Evolutionary conservation across 2,329 filamentous ascomycete species (phyloP), one percentile per base, ranked within the genome.

Genomic region (Rosellinia necatrix): DNA sequence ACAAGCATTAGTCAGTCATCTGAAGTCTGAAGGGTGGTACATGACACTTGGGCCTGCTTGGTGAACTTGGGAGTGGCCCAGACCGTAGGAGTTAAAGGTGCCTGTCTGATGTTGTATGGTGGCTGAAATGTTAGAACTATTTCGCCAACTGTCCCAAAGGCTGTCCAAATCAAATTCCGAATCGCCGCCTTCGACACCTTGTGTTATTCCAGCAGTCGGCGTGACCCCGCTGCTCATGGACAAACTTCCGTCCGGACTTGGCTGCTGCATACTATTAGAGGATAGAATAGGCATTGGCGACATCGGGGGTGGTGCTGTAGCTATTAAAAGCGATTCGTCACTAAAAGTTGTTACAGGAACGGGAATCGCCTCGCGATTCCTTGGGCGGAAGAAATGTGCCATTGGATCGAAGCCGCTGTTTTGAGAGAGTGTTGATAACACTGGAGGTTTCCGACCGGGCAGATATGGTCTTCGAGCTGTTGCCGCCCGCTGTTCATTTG

Each of bases 401-500:
- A 72, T 64, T 2, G 68, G 64, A 21, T 72, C 67, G 29, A 67
- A 58, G 21, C 59, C 38, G 27, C 61, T 59, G 37, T 64, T 61
- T 38, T 63, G 65, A 3, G 66, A 66, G 24, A 67, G 53, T 13
- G 68, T 70, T 7, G 63, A 62, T 25, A 74, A 62, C 32, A 54
- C 59, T 10, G 69, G 63, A 34, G 61, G 53, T 47, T 67, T 65
- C 37, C 68, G 62, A 34, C 66, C 61, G 9, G 68, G 64, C 24
- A 71, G 24, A 35, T 59, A 43, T 49, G 67, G 54, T 24, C 61
- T 58, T 59, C 67, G 61, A 1, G 63, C 56, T 6, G 63, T 59
- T n/a, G 66, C 56, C 3, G 64, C 49, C 10, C 68, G 62, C 10
- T 68, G 64, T 9, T 61, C 60, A 12, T 78, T 74, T 3, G 75